Conservation (phyloP, 768 basidiomycete species). For the Tulasnella sp. region DNA sequence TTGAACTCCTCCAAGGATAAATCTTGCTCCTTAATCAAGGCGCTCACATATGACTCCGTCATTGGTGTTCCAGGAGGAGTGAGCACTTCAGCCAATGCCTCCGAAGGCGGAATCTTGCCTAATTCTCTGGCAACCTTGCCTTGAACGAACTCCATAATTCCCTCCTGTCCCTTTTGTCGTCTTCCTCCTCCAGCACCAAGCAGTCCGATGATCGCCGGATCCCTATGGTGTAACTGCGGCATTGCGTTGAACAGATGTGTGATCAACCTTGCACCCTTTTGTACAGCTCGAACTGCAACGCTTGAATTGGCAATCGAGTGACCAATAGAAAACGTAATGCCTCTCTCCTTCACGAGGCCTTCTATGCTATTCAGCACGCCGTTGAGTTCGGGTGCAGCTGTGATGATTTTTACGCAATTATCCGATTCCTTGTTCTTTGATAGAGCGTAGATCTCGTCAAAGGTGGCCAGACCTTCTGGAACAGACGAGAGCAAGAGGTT, state of each 20-base stretch:
- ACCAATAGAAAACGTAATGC: constrained; percentile 73
- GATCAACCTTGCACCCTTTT: constrained; percentile 66
- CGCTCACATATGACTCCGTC: background rate
- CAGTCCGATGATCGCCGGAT: constrained; percentile 83
- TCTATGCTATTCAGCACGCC: constrained; percentile 64
- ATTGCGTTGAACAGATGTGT: constrained; percentile 92
- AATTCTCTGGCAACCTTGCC: too few relatives aligned
- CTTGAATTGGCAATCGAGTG: constrained; percentile 63
- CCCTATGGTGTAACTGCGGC: constrained; percentile 80
- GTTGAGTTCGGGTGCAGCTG: constrained; percentile 73
- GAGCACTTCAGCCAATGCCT: constrained; percentile 47
- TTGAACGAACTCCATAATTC: too few relatives aligned
- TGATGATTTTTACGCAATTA: constrained; percentile 60
- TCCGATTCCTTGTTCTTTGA: constrained; percentile 25
- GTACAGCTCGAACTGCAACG: constrained; percentile 55
- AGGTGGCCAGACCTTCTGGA: constrained; percentile 47
- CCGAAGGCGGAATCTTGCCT: too few relatives aligned
- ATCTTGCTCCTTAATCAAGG: background rate
- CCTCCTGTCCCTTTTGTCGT: too few relatives aligned
- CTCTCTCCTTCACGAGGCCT: constrained; percentile 41
- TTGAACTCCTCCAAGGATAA: constrained; percentile 28
- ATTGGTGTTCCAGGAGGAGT: constrained; percentile 46
- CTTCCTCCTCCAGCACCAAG: constrained; percentile 49
- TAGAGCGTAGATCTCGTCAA: constrained; percentile 62
- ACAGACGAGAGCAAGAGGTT: constrained; percentile 49